Evolutionary conservation across 129 eudicot species (phyloP), one percentile per base, ranked within the genome.

Genomic region (Mikania micrantha): DNA sequence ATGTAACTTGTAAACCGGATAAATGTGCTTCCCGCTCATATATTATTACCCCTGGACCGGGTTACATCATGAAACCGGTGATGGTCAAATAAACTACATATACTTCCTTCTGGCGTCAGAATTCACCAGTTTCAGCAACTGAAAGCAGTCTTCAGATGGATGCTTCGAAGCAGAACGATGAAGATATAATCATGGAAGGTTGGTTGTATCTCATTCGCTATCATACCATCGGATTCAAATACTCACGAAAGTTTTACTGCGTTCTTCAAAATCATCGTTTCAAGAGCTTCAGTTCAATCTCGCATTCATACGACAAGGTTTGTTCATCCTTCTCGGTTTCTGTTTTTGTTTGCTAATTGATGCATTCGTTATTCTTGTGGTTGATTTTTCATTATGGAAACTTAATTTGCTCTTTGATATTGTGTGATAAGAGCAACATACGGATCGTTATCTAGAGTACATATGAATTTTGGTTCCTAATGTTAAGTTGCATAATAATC

Each of bases 121-220:
- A n/a, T n/a, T n/a, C n/a, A n/a, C n/a, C n/a, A n/a, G n/a, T n/a
- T n/a, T n/a, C n/a, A n/a, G n/a, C n/a, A n/a, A n/a, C n/a, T n/a
- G n/a, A n/a, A n/a, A n/a, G n/a, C n/a, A n/a, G n/a, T n/a, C n/a
- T n/a, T n/a, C n/a, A n/a, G n/a, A 81, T 85, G 90, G 84, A 74
- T 70, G 64, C 64, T 22, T 78, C 82, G n/a, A 72, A 9, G 3
- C 83, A 77, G 52, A 74, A 9, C 65, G 81, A 79, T 67, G 86
- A 74, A 16, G 74, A 71, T 31, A 27, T 66, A 1, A 71, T 59
- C 65, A 85, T 82, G 91, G 86, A 85, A 64, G 95, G 95, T 50
- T 88, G 95, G 91, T 53, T 88, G 40, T 82, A 85, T 76, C 73
- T 85, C 39, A 88, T 88, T 13, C 85, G 86, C 29, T 88, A 77